Evolutionary conservation across 305 asterid genomes (phyloP), one percentile per base, ranked within the genome.

Genomic region (Fraxinus nigra): DNA sequence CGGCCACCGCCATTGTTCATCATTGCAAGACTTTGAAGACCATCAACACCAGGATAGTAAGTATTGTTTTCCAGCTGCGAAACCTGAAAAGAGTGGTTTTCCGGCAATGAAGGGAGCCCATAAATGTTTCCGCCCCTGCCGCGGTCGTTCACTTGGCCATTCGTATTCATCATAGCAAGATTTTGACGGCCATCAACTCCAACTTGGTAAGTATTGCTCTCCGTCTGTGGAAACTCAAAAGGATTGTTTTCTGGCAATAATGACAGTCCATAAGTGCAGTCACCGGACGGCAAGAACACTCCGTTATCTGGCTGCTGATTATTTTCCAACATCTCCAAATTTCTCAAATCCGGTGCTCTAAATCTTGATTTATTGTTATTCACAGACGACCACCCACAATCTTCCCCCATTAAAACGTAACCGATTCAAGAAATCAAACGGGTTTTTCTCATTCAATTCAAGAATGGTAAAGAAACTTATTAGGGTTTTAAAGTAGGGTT

Each of bases 401-500:
- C 34, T 67, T 28, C 7, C 37, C 14, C 73, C 73, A 4, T 67
- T 1, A 5, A 11, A 67, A 28, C 20, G 72, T 67, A 67, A 67
- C 37, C 0, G 34, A 67, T 10, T 10, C 24, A 67, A 22, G 34
- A 67, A 26, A 67, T n/a, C 20, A 26, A 67, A 67, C 35, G 73
- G 73, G 73, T 67, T 28, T 28, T 26, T 28, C 32, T 22, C 34
- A 26, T 22, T 26, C 34, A 22, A 65, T 24, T 67, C 73, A 67
- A 67, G 35, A 67, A 67, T 67, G 8, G 18, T 10, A 67, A 65
- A 10, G 73, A 65, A 65, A 67, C 35, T 67, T 67, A 67, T 67
- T 67, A 67, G 73, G 73, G 73, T 26, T 67, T 67, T 67, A 63
- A 63, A 63, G 72, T 9, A n/a, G 72, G 72, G 32, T 24, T 63